A percentile compares a stretch with the other conserved stretches of the same genome.
These are phyloP conservation scores for Apiotrichum mycotoxinovorans DNA, from an alignment of 1,284 basidiomycete genomes.

Conservation along the genomic window DNA sequence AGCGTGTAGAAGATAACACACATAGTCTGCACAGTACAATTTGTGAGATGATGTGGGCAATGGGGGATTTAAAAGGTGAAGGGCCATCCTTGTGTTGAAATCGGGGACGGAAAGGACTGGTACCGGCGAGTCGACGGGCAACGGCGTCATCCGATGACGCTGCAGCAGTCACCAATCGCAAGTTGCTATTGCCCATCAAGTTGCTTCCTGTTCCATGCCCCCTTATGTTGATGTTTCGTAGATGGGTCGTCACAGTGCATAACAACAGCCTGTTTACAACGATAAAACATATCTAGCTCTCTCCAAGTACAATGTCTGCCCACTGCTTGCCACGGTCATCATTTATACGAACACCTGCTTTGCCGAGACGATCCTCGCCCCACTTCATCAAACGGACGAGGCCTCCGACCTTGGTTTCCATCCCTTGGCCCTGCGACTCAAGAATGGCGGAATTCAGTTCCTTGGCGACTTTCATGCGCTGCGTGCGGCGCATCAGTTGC, in stretches of 20 bases:
- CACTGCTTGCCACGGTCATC: conserved; percentile 19
- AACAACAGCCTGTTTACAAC: conserved; percentile 1
- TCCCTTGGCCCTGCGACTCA: conserved; percentile 83
- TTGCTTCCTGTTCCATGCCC: too few species aligned
- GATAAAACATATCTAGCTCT: background rate
- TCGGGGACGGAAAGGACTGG: background rate
- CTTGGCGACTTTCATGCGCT: conserved; percentile 81
- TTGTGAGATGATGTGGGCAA: background rate
- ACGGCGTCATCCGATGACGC: background rate
- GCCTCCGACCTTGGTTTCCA: conserved; percentile 84
- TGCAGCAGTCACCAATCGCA: too few species aligned
- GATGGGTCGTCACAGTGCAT: background rate
- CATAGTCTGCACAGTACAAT: conserved; percentile 20
- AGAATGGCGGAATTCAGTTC: conserved; percentile 94
- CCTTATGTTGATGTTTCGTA: background rate
- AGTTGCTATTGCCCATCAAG: too few species aligned
- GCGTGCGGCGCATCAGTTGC: conserved; percentile 70
- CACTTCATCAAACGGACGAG: conserved; percentile 79
- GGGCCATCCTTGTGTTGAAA: background rate
- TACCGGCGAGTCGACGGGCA: background rate
- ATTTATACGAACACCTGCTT: conserved; percentile 43
- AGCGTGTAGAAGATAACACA: conserved; percentile 47
- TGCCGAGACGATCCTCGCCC: conserved; percentile 77
- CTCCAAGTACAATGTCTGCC: conserved; percentile 16
- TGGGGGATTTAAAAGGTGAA: background rate